Percentiles rank a stretch among this genome's conserved stretches.
These are phyloP conservation scores for Fusarium setosum DNA, from an alignment of 2,329 filamentous ascomycete species.

Conservation along the genomic window DNA sequence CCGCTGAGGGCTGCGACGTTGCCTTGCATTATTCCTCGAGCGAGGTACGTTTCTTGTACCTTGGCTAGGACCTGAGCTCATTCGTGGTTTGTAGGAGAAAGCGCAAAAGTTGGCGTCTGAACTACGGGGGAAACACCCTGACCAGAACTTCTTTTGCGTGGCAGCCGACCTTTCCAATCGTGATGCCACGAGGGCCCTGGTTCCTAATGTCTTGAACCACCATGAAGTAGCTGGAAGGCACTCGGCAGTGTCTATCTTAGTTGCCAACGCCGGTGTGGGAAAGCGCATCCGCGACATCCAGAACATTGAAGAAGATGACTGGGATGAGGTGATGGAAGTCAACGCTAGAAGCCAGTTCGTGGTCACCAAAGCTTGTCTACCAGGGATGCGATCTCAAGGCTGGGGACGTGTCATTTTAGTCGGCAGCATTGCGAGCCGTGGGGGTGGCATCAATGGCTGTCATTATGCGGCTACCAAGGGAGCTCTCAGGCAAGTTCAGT, in stretches of 20 bases:
- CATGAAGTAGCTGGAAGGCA: slow-evolving; percentile 24
- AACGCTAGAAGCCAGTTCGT: slow-evolving; percentile 50
- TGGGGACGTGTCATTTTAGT: slow-evolving; percentile 49
- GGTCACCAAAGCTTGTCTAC: slow-evolving; percentile 46
- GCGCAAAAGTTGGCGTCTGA: slow-evolving; percentile 45
- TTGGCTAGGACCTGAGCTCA: neutral
- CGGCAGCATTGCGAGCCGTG: slow-evolving; percentile 48
- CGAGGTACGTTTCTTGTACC: slow-evolving; percentile 35
- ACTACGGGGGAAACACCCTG: neutral
- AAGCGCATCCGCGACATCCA: slow-evolving; percentile 48
- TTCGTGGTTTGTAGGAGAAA: slow-evolving; percentile 39
- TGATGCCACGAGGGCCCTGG: slow-evolving; percentile 16
- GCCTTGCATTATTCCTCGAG: slow-evolving; percentile 49
- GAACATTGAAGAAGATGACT: slow-evolving; percentile 49
- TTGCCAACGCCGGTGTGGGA: slow-evolving; percentile 48
- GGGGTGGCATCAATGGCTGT: slow-evolving; percentile 49
- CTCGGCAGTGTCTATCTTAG: slow-evolving; percentile 45
- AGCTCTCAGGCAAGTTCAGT: slow-evolving; percentile 34
- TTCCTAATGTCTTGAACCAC: neutral
- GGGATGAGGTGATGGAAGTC: slow-evolving; percentile 51
- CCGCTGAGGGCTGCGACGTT: slow-evolving; percentile 50
- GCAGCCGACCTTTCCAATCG: slow-evolving; percentile 21
- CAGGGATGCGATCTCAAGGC: slow-evolving; percentile 45
- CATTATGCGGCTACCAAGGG: slow-evolving; percentile 51
- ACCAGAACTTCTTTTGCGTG: slow-evolving; percentile 7